Evolutionary conservation across 2,329 filamentous ascomycete species (phyloP).

Genomic region (Fusarium udum): DNA sequence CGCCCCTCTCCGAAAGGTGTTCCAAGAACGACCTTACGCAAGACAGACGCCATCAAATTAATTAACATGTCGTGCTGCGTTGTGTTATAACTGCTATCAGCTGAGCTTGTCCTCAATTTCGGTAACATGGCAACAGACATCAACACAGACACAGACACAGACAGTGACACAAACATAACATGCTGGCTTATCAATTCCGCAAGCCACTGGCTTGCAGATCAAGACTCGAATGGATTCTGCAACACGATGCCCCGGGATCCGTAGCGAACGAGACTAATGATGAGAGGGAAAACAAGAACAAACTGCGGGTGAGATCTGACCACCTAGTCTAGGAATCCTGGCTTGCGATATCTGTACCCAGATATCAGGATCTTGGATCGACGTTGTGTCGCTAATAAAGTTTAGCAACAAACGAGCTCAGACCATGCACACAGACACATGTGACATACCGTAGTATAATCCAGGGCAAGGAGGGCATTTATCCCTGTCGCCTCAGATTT

Average conservation of each 20-base stretch:
- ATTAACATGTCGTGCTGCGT: not conserved
- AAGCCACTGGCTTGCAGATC: slow-evolving; percentile 17
- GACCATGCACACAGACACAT: not conserved
- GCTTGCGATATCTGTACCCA: not conserved
- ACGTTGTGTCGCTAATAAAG: slow-evolving; percentile 7
- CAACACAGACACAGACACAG: not conserved
- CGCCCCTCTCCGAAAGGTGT: not conserved
- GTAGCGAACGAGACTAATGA: not conserved
- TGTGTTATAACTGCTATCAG: not conserved
- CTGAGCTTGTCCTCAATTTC: not conserved
- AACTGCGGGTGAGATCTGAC: slow-evolving; percentile 4
- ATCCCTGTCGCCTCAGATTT: slow-evolving; percentile 2
- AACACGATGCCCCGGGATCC: not conserved
- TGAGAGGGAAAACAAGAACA: not conserved
- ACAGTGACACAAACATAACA: not conserved
- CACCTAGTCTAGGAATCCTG: not conserved
- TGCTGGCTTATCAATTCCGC: not conserved
- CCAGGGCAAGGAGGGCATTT: not conserved
- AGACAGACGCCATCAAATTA: not conserved
- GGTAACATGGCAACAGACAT: not conserved
- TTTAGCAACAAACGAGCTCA: not conserved
- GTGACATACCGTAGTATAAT: not conserved
- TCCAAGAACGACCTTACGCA: not conserved
- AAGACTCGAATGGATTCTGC: not conserved
- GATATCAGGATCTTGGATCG: slow-evolving; percentile 10